These are phyloP conservation scores for Bidens hawaiensis DNA, from an alignment of 140 eudicot species.

Conservation along the genomic window DNA sequence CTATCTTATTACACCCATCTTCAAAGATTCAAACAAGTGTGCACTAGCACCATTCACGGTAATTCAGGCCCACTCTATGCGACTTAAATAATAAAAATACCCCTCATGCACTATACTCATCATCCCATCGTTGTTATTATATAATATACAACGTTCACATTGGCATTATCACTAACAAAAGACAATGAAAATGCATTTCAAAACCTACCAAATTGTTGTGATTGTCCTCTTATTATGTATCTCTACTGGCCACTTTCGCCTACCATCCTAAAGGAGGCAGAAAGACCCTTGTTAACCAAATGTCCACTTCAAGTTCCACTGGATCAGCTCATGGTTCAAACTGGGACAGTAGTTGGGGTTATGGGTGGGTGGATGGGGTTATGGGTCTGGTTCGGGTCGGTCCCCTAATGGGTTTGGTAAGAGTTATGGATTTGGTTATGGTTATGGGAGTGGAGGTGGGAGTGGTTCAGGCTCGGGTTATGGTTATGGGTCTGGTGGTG, in stretches of 20 bases:
- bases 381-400: conserved; percentile 65
- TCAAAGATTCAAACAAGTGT: no score
- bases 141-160: background rate
- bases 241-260: background rate
- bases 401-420: conserved; percentile 53
- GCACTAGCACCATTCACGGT: background rate
- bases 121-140: background rate
- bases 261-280: conserved; percentile 22
- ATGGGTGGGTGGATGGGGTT: conserved; percentile 70
- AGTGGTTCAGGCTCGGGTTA: conserved; percentile 52
- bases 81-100: background rate
- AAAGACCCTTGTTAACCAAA: conserved; percentile 25
- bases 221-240: conserved; percentile 22
- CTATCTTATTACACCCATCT: no score
- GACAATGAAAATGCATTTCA: conserved; percentile 24
- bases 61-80: background rate
- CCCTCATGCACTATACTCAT: background rate
- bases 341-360: conserved; percentile 73
- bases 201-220: conserved; percentile 16
- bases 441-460: conserved; percentile 56
- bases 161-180: background rate
- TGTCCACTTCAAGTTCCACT: conserved; percentile 16
- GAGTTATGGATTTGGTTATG: conserved; percentile 65
- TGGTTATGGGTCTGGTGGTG: conserved; percentile 35
- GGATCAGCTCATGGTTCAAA: conserved; percentile 66